Percentiles rank a stretch among this genome's conserved stretches.
These are phyloP conservation scores for Phaffomyces opuntiae DNA, from an alignment of 805 yeast species.

Conservation along the genomic window DNA sequence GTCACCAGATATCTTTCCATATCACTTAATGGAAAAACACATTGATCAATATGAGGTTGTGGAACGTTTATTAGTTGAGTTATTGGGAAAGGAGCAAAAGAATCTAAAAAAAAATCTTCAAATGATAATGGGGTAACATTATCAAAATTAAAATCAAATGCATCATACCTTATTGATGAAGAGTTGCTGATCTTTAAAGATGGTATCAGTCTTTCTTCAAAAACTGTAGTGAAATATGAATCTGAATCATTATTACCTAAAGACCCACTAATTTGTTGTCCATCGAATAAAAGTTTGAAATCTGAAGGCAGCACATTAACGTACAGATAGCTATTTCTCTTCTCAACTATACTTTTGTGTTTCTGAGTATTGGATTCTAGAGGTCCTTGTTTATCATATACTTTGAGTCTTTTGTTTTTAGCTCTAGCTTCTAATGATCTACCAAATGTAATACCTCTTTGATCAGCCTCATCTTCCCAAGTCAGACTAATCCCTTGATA, in stretches of 20 bases:
- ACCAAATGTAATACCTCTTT: slow-evolving; percentile 31
- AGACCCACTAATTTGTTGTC: slow-evolving; percentile 5
- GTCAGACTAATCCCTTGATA: slow-evolving; percentile 17
- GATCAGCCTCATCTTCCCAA: slow-evolving; percentile 33
- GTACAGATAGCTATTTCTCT: slow-evolving; percentile 10
- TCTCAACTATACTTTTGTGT: slow-evolving; percentile 5
- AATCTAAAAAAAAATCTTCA: slow-evolving; percentile 17
- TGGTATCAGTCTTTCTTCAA: slow-evolving; percentile 14
- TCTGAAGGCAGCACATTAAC: slow-evolving; percentile 9
- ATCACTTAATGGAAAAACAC: slow-evolving; percentile 6
- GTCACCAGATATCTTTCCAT: slow-evolving; percentile 19
- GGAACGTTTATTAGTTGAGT: slow-evolving; percentile 11
- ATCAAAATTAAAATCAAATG: slow-evolving; percentile 13
- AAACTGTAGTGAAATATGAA: slow-evolving; percentile 3
- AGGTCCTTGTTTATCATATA: background rate
- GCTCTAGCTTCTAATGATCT: slow-evolving; percentile 24
- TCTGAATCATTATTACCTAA: background rate
- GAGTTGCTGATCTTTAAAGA: slow-evolving; percentile 6
- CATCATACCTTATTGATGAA: slow-evolving; percentile 5
- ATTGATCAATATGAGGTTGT: slow-evolving; percentile 12
- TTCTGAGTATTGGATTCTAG: background rate
- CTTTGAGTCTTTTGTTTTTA: slow-evolving; percentile 2
- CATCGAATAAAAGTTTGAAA: slow-evolving; percentile 2
- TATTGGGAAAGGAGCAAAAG: slow-evolving; percentile 18
- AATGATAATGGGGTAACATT: slow-evolving; percentile 10